A percentile compares a stretch with the other conserved stretches of the same genome.
Conservation (phyloP, 371 early-diverging fungal genomes). For the Mortierella sp. region DNA sequence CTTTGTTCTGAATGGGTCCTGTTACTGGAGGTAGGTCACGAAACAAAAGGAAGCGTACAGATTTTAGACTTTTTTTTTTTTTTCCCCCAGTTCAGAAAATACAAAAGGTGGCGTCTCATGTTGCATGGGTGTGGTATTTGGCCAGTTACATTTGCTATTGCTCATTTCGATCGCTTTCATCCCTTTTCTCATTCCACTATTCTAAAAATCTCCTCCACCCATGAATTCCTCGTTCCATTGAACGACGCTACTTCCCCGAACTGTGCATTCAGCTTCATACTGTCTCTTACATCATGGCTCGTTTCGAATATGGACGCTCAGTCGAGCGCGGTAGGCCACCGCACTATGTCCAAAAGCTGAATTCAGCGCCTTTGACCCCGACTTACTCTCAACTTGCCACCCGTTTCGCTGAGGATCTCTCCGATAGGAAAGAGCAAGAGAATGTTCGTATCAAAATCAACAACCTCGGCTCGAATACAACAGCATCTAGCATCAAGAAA, state of each 20-base stretch:
- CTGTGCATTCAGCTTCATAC: too few species aligned
- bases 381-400: not conserved
- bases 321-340: too few species aligned
- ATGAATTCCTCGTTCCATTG: too few species aligned
- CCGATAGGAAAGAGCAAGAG: not conserved
- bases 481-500: slow-evolving; percentile 12
- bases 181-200: too few species aligned
- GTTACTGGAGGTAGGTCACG: not conserved
- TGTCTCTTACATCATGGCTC: too few species aligned
- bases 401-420: slow-evolving; percentile 8
- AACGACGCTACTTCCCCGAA: too few species aligned
- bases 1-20: not conserved
- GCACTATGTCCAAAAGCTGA: not conserved
- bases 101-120: too few species aligned
- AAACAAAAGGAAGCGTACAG: slow-evolving; percentile 5
- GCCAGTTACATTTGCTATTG: not conserved
- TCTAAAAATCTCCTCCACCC: not conserved
- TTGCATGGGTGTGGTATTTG: too few species aligned
- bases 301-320: too few species aligned
- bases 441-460: slow-evolving; percentile 14
- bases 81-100: not conserved
- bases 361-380: not conserved
- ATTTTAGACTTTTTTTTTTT: not conserved
- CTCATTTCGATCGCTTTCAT: not conserved
- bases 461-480: slow-evolving; percentile 4